Evolutionary conservation across 306 rosid species (phyloP).

Genomic region (Lupinus albus): DNA sequence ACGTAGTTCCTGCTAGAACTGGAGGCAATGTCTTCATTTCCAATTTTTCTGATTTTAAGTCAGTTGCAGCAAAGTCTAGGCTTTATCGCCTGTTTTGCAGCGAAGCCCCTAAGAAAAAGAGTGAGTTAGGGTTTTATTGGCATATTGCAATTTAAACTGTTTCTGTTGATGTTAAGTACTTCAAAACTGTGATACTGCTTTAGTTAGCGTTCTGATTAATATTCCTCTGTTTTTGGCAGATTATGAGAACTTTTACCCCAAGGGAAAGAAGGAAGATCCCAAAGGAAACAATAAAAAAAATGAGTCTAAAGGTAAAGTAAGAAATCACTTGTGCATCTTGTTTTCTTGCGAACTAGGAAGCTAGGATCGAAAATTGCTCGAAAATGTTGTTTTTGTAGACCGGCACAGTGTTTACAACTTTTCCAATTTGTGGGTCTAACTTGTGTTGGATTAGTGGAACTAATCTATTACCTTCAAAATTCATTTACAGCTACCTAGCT

Average conservation of each 20-base stretch:
- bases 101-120: slow-evolving; percentile 86
- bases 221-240: slow-evolving; percentile 49
- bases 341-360: slow-evolving; percentile 1
- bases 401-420: not conserved
- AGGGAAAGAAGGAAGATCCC: slow-evolving; percentile 82
- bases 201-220: slow-evolving; percentile 24
- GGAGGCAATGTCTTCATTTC: slow-evolving; percentile 39
- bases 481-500: not conserved
- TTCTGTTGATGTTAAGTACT: slow-evolving; percentile 3
- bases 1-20: slow-evolving; percentile 53
- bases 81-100: slow-evolving; percentile 66
- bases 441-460: slow-evolving; percentile 16
- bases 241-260: slow-evolving; percentile 85
- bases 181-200: slow-evolving; percentile 1
- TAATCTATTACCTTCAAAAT: slow-evolving; percentile 11
- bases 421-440: not conserved
- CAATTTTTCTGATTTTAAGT: slow-evolving; percentile 53
- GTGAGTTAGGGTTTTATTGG: slow-evolving; percentile 61
- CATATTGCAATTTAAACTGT: not conserved
- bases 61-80: slow-evolving; percentile 63
- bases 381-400: slow-evolving; percentile 9
- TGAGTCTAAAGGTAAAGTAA: slow-evolving; percentile 72
- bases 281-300: slow-evolving; percentile 72
- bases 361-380: slow-evolving; percentile 27
- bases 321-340: not conserved